These are phyloP conservation scores for Sarocladiaceae sp. DNA, from an alignment of 2,329 filamentous ascomycete species.

Conservation along the genomic window DNA sequence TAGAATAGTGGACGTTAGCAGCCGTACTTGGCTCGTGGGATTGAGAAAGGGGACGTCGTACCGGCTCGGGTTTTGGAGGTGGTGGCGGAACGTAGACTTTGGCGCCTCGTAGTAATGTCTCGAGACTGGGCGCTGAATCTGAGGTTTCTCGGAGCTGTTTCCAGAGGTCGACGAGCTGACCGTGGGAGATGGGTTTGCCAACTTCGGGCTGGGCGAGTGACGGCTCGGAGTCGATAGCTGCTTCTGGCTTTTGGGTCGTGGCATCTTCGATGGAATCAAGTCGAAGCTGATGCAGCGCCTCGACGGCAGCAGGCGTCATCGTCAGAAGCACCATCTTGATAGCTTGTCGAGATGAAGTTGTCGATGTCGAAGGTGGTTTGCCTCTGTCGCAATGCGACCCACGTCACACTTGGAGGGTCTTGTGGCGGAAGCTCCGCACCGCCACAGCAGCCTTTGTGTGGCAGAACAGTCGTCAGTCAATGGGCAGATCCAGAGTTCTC, in stretches of 20 bases:
- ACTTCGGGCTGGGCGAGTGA: constrained; percentile 41
- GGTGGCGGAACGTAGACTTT: constrained; percentile 73
- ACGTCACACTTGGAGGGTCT: too few relatives aligned
- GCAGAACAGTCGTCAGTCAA: too few relatives aligned
- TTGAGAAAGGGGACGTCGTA: constrained; percentile 34
- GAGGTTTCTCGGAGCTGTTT: constrained; percentile 36
- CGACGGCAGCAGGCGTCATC: constrained; percentile 64
- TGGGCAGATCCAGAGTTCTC: too few relatives aligned
- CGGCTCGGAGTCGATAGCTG: constrained; percentile 33
- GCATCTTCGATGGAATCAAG: constrained; percentile 12
- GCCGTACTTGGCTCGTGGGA: not conserved
- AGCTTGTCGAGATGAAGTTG: not conserved
- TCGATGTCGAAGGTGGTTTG: too few relatives aligned
- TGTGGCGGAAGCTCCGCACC: too few relatives aligned
- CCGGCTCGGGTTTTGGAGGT: constrained; percentile 68
- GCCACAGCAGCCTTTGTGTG: too few relatives aligned
- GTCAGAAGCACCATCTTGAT: constrained; percentile 65
- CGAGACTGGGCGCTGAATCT: constrained; percentile 43
- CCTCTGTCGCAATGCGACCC: too few relatives aligned
- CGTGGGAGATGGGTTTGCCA: constrained; percentile 66
- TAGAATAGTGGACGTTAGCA: constrained; percentile 28
- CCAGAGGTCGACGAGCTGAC: constrained; percentile 60
- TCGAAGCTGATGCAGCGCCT: constrained; percentile 42
- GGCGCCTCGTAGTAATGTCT: constrained; percentile 65
- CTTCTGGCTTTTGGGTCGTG: constrained; percentile 15